Conservation (phyloP, 202 grass and related monocot genomes). For the Elaeis oleifera region DNA sequence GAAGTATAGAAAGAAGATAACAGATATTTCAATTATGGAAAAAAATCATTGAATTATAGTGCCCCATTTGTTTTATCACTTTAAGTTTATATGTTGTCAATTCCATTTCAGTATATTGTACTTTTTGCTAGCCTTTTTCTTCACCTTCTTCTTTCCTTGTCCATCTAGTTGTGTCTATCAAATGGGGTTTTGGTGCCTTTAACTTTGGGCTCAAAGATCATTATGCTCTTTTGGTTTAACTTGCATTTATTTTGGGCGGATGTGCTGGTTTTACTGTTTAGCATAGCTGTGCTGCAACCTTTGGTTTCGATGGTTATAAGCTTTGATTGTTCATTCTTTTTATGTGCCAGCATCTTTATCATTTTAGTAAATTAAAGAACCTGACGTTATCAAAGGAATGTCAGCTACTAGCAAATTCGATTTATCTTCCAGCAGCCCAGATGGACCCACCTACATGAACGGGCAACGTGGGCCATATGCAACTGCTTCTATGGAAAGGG, state of each 20-base stretch:
- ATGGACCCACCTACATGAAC: slow-evolving; percentile 52
- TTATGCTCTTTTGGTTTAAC: neutral
- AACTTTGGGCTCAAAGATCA: no score
- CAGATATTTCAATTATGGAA: no score
- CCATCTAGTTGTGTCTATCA: no score
- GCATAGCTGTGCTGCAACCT: neutral
- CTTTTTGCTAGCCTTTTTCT: no score
- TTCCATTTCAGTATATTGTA: no score
- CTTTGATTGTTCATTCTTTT: neutral
- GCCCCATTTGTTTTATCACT: no score
- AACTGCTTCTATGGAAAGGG: slow-evolving; percentile 48
- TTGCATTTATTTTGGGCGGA: neutral
- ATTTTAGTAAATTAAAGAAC: neutral
- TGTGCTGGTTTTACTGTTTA: neutral
- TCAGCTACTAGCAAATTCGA: slow-evolving; percentile 59
- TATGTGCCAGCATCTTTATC: neutral
- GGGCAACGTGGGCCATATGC: slow-evolving; percentile 38
- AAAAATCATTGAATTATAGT: no score
- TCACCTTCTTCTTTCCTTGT: no score
- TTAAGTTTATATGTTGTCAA: no score
- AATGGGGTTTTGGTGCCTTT: no score
- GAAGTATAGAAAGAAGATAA: no score
- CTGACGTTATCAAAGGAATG: slow-evolving; percentile 25
- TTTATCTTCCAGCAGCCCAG: slow-evolving; percentile 44
- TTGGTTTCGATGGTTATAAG: neutral